phyloP scores from a whole-genome alignment of 139 green algal genomes.

The Tetradesmus obliquus region DNA sequence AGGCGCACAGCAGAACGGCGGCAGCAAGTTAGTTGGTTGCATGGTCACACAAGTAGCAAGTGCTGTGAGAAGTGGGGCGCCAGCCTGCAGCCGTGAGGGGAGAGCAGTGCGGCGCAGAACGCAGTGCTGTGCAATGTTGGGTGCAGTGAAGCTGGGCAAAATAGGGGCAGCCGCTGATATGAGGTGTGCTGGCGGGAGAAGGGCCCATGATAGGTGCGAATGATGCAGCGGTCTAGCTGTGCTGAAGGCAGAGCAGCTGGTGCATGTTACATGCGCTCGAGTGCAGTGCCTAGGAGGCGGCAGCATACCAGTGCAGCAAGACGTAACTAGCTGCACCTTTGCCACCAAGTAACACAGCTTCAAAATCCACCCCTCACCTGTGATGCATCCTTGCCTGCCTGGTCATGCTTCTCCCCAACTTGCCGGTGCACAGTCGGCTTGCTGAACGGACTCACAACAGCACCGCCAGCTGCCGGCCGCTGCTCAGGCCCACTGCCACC shows the following conservation, averaged over 20 bases:
- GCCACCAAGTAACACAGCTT: background rate
- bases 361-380: background rate
- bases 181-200: too few species aligned
- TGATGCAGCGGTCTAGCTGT: background rate
- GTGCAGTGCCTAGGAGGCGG: background rate
- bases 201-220: too few species aligned
- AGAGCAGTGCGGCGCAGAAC: too few species aligned
- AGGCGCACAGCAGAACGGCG: background rate
- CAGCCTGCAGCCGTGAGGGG: background rate
- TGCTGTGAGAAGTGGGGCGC: background rate
- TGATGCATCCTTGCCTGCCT: background rate
- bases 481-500: background rate
- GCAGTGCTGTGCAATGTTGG: too few species aligned
- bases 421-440: slow-evolving; percentile 70
- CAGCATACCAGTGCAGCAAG: background rate
- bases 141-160: too few species aligned
- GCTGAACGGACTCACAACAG: slow-evolving; percentile 83
- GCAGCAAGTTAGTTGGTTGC: background rate
- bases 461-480: slow-evolving; percentile 13
- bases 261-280: background rate
- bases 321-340: background rate
- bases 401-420: slow-evolving; percentile 60
- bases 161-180: too few species aligned
- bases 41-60: background rate
- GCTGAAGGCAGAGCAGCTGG: background rate